These are phyloP conservation scores for Hydnum rufescens DNA, from an alignment of 768 basidiomycete species.

Conservation along the genomic window DNA sequence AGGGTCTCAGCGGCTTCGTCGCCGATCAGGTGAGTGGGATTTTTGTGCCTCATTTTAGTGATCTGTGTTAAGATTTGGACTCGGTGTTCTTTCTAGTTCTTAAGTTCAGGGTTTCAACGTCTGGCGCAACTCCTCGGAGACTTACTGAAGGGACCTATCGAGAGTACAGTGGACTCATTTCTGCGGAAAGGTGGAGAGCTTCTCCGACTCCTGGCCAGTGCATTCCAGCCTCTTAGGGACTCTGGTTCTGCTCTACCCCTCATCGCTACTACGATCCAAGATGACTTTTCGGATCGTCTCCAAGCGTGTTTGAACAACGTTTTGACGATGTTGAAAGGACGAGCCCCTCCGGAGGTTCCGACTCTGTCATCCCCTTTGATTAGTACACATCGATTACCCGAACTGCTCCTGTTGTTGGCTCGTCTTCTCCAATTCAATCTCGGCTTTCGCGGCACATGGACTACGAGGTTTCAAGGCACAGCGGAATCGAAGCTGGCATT, in stretches of 20 bases:
- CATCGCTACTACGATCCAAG: not conserved
- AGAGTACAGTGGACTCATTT: not conserved
- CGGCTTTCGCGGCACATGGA: conserved; percentile 6
- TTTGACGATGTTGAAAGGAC: not conserved
- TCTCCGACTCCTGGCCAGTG: conserved; percentile 8
- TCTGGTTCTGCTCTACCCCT: not conserved
- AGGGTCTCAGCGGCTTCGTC: conserved; percentile 45
- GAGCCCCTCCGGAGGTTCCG: not conserved
- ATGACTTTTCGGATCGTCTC: not conserved
- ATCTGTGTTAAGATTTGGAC: not conserved
- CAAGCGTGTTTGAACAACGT: not conserved
- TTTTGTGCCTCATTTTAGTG: not conserved
- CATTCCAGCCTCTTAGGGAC: conserved; percentile 1
- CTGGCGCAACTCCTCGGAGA: conserved; percentile 5
- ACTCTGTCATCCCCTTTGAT: not conserved
- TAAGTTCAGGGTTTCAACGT: conserved; percentile 7
- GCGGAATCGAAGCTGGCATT: conserved; percentile 1
- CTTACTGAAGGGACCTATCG: not conserved
- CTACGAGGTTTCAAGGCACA: conserved; percentile 2
- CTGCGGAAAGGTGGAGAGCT: conserved; percentile 7
- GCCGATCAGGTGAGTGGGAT: conserved; percentile 17
- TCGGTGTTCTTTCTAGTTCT: conserved; percentile 1
- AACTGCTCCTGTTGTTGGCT: conserved; percentile 5
- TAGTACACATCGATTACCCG: not conserved
- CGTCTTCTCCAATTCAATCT: conserved; percentile 7